Base-by-base conservation (phyloP, 345 rosid genomes). In the Dipteronia sinensis region DNA sequence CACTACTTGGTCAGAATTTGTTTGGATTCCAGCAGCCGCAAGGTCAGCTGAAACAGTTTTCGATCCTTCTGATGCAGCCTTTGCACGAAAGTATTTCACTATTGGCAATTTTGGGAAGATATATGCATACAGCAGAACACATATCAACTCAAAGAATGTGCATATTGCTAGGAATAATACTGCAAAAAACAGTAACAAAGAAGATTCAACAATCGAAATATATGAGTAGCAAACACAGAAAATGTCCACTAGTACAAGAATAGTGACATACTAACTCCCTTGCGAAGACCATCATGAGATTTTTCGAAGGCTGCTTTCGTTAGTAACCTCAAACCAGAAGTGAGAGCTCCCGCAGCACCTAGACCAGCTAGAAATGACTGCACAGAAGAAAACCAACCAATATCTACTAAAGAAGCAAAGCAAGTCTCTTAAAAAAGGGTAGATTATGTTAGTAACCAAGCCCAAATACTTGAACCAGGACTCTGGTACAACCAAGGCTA, bases 51-150 rank as follows among this genome's bases (percentile, higher is more conserved):
- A 49, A 67, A 96, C 97, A 66, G 94, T 96, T 79, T 85, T 91
- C 6, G 98, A 90, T 80, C 99, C 99, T 90, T 96, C 98, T 2
- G 78, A 86, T 20, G 97, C 92, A 1, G 99, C 99, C 86, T 92
- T 96, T 0, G 91, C n/a, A 29, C 96, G 89, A 79, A 89, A 96
- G 83, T 96, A 89, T 79, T 94, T 94, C 74, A 96, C 95, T 3
- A 94, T 83, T 1, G 98, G 93, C 22, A 94, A 82, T 67, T 92
- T 94, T 0, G 95, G 97, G 72, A 96, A 91, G 79, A 80, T 73
- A 66, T 66, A 84, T 0, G 97, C 87, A 64, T 94, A 96, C 17
- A 96, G 78, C 15, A 96, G 20, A 55, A 88, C 80, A 20, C 98
- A 94, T 0, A 90, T 65, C 23, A 94, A 79, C 83, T 92, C 99